phyloP scores from a whole-genome alignment of 257 asterid genomes.

The Haberlea rhodopensis region DNA sequence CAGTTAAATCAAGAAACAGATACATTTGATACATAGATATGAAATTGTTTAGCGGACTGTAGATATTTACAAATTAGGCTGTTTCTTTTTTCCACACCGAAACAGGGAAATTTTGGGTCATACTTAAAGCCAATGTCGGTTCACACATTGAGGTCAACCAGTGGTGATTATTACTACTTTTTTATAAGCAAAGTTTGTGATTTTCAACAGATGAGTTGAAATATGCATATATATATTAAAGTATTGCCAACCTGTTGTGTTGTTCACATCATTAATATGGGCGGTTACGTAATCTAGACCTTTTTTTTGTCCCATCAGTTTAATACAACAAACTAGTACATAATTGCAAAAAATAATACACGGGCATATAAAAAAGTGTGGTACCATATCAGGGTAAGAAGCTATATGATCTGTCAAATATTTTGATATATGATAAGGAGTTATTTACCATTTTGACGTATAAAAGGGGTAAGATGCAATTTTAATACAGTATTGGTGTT shows the following conservation, averaged over 20 bases:
- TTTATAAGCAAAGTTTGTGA: not conserved
- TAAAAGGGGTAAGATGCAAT: too few species aligned
- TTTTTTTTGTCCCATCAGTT: not conserved
- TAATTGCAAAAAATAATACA: too few species aligned
- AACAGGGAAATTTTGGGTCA: not conserved
- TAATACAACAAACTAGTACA: too few species aligned
- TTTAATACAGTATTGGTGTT: too few species aligned
- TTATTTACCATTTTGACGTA: too few species aligned
- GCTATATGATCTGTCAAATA: not conserved
- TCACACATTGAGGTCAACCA: not conserved
- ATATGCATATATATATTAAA: not conserved
- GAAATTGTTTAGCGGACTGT: not conserved
- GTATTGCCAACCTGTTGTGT: not conserved
- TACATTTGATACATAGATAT: not conserved
- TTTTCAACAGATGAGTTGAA: not conserved
- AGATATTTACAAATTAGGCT: not conserved
- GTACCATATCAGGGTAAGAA: too few species aligned
- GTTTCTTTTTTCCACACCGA: not conserved
- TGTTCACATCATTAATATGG: not conserved
- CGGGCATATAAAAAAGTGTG: too few species aligned
- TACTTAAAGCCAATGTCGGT: not conserved
- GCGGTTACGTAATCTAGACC: too few species aligned
- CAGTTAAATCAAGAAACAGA: not conserved
- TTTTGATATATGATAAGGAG: too few species aligned
- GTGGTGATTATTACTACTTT: too few species aligned